phyloP scores from a whole-genome alignment of 345 rosid genomes.

The Lepidium didymum region DNA sequence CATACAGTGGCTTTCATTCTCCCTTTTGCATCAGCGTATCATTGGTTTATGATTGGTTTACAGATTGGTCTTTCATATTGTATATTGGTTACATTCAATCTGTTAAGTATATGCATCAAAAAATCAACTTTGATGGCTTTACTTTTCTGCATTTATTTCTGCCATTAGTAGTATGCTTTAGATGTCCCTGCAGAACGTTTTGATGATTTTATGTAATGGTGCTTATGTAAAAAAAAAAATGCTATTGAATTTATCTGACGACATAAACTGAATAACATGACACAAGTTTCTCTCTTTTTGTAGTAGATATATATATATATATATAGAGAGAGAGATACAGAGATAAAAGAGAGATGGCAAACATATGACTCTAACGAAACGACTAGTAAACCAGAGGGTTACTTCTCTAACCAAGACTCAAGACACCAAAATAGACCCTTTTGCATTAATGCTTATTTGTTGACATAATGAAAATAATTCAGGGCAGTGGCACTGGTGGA shows the following conservation, averaged over 20 bases:
- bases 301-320: neutral
- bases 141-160: neutral
- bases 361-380: slow-evolving; percentile 14
- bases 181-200: neutral
- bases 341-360: neutral
- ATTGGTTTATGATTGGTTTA: neutral
- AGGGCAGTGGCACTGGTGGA: slow-evolving; percentile 39
- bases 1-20: neutral
- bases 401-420: slow-evolving; percentile 3
- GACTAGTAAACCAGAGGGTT: neutral
- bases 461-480: slow-evolving; percentile 8
- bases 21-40: neutral
- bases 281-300: slow-evolving; percentile 4
- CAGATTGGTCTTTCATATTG: neutral
- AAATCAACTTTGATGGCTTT: neutral
- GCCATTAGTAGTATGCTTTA: neutral
- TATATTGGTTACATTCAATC: neutral
- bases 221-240: neutral
- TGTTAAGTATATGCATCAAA: neutral
- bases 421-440: slow-evolving; percentile 1
- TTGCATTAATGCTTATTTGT: slow-evolving; percentile 27
- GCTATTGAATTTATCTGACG: neutral
- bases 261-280: slow-evolving; percentile 11
- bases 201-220: neutral
- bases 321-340: neutral